Percentiles rank a stretch among this genome's conserved stretches.
Conservation (phyloP, 257 asterid species). For the Penstemon barbatus region DNA sequence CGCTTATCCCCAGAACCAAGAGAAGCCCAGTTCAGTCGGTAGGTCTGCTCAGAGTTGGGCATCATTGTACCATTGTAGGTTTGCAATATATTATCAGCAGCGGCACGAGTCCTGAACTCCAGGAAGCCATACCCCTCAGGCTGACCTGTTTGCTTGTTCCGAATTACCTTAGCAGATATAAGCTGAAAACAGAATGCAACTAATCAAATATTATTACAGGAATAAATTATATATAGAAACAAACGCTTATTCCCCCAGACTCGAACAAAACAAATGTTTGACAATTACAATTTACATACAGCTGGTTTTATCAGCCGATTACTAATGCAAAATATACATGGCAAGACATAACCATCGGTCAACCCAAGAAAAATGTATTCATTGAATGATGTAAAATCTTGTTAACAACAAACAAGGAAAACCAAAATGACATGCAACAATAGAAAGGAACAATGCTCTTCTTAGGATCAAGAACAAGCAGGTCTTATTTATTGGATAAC, state of each 20-base stretch:
- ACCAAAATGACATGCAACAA: background rate
- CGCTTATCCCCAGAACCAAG: conserved; percentile 82
- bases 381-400: too few relatives aligned
- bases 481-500: background rate
- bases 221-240: too few relatives aligned
- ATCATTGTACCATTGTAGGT: conserved; percentile 62
- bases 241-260: too few relatives aligned
- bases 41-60: conserved; percentile 67
- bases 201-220: background rate
- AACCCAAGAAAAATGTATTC: background rate
- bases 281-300: too few relatives aligned
- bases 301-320: too few relatives aligned
- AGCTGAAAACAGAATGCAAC: conserved; percentile 47
- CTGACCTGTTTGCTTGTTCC: conserved; percentile 69
- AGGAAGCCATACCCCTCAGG: conserved; percentile 90
- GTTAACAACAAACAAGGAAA: background rate
- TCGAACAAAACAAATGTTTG: too few relatives aligned
- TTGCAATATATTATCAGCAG: conserved; percentile 66
- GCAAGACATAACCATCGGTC: background rate
- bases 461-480: background rate
- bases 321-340: background rate
- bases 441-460: background rate
- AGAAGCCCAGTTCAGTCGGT: conserved; percentile 81
- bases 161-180: conserved; percentile 61
- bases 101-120: conserved; percentile 67